Evolutionary conservation across 805 yeast species (phyloP).

Genomic region (Lipomyces orientalis): DNA sequence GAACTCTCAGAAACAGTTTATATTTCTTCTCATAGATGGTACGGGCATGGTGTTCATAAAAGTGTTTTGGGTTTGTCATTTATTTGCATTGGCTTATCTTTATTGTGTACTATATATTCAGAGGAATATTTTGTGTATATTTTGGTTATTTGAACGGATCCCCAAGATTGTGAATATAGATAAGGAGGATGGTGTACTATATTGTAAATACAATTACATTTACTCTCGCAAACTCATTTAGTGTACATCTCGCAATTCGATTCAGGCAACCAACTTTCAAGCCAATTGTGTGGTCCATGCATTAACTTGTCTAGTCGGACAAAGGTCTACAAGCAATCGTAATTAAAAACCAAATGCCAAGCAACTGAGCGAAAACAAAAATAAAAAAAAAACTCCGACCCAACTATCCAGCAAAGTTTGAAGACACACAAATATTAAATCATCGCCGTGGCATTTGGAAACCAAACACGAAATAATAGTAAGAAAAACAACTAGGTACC

Average conservation of each 20-base stretch:
- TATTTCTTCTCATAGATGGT: slow-evolving; percentile 67
- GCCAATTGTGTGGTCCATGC: neutral
- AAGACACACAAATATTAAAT: neutral
- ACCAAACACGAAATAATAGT: neutral
- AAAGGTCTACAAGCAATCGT: neutral
- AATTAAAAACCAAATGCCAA: neutral
- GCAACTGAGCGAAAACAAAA: too few species aligned
- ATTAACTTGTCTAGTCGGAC: neutral
- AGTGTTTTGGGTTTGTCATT: neutral
- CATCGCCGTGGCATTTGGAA: neutral
- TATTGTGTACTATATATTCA: neutral
- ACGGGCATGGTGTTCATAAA: slow-evolving; percentile 2
- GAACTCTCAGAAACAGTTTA: slow-evolving; percentile 68
- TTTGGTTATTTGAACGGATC: neutral
- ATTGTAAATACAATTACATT: slow-evolving; percentile 1
- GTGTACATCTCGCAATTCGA: neutral
- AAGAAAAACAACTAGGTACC: neutral
- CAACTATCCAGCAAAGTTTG: neutral
- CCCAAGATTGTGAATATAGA: neutral
- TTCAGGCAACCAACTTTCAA: too few species aligned
- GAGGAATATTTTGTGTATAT: neutral
- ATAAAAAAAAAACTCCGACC: neutral
- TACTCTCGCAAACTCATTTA: neutral
- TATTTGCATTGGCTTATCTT: neutral
- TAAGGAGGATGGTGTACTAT: slow-evolving; percentile 4